Base-by-base conservation (phyloP, 2,329 filamentous ascomycete species). In the Pseudocercospora ulei region DNA sequence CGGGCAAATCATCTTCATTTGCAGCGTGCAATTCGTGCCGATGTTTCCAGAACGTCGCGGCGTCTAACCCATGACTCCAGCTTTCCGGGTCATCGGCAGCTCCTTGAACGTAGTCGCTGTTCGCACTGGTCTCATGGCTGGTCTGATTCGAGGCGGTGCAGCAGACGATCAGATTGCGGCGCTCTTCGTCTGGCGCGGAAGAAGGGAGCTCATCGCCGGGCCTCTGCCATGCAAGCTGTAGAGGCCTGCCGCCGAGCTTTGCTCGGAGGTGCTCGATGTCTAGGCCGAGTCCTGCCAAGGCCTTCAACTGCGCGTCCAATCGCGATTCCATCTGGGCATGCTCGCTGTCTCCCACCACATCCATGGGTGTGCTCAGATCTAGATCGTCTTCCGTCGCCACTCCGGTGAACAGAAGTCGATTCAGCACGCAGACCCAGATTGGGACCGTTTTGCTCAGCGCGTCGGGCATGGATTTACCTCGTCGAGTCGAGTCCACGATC, bases 391-490 rank as follows among this genome's bases (percentile, higher is more conserved):
- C 49, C 2, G 65, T 49, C n/a, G n/a, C n/a, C n/a, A n/a, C n/a
- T 12, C 68, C 62, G 0, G 82, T 80, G 57, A 94, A 93, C 3
- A 96, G 65, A 2, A 76, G 67, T 30, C 73, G 70, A 62, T 96
- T 96, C 53, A 95, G 63, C 11, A 95, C 83, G 46, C 80, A 76
- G 61, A 82, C 87, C 90, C 90, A 98, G 46, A 94, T 82, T 1
- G 90, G 88, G 16, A 96, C 70, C 0, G 90, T 96, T 62, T 94
- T 95, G 53, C 82, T 85, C 11, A 98, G 71, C 9, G 90, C 87
- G 64, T 98, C 90, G 1, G 90, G 88, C 78, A 96, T 93, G 75
- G 81, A 74, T 66, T 96, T 96, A 6, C 90, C 90, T 36, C 88
- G 72, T 39, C 90, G 71, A 0, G 90, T 98, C 16, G 86, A 95